A percentile compares a stretch with the other conserved stretches of the same genome.
Conservation (phyloP, 345 rosid species). For the Citrus mangshanensis region DNA sequence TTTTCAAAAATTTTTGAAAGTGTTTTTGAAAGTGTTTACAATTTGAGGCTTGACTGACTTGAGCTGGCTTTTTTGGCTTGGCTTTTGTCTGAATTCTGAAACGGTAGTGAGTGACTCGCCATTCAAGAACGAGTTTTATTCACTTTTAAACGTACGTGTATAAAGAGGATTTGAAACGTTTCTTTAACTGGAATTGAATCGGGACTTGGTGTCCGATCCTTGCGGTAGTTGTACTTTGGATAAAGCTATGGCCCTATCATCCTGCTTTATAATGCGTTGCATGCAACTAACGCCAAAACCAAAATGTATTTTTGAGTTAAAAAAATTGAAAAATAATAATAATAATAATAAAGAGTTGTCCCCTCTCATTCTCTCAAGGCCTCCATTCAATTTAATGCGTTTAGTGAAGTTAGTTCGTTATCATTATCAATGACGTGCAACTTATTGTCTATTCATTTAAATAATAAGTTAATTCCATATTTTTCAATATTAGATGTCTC, state of each 20-base stretch:
- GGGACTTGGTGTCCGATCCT: constrained; percentile 16
- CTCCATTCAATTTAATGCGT: background rate
- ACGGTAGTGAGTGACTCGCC: background rate
- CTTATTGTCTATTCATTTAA: no score
- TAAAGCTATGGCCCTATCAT: background rate
- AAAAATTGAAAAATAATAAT: no score
- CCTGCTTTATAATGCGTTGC: no score
- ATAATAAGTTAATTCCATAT: no score
- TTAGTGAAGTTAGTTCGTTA: background rate
- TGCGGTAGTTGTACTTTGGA: constrained; percentile 2
- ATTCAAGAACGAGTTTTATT: constrained; percentile 2
- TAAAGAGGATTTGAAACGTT: constrained; percentile 30
- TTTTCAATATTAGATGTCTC: no score
- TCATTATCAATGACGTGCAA: background rate
- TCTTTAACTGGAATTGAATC: constrained; percentile 11
- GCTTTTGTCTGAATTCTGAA: background rate
- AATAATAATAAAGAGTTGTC: no score
- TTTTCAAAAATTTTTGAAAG: no score
- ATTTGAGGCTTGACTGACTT: background rate
- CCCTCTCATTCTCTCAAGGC: no score
- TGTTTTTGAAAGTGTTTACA: no score
- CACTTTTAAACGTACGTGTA: background rate
- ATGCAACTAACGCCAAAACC: no score
- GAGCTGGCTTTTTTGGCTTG: background rate
- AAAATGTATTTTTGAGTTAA: no score